phyloP scores from a whole-genome alignment of 345 rosid species.

The Citrus trifoliata region DNA sequence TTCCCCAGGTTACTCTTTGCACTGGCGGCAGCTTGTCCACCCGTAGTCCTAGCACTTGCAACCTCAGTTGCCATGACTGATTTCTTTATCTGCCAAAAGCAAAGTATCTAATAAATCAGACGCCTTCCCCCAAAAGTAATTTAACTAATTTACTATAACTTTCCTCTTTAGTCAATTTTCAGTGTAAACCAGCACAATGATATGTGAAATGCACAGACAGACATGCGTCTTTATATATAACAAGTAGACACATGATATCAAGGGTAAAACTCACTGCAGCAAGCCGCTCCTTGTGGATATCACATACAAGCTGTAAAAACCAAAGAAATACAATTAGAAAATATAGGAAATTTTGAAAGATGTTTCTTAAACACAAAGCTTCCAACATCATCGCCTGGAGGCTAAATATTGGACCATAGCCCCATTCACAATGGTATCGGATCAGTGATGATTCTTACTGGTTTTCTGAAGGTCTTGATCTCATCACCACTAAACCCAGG shows the following conservation, averaged over 20 bases:
- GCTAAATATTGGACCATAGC: background rate
- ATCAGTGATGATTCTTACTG: conserved; percentile 40
- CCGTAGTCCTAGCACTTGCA: conserved; percentile 40
- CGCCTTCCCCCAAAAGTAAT: background rate
- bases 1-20: conserved; percentile 60
- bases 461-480: conserved; percentile 79
- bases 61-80: conserved; percentile 54
- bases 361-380: background rate
- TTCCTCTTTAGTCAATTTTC: background rate
- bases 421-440: background rate
- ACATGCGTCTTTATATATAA: background rate
- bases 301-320: conserved; percentile 61
- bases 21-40: conserved; percentile 51
- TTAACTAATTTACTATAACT: background rate
- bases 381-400: background rate
- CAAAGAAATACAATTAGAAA: background rate
- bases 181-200: conserved; percentile 5
- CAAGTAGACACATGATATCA: conserved; percentile 1
- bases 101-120: background rate
- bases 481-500: conserved; percentile 93
- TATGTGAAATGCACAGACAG: background rate
- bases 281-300: conserved; percentile 86
- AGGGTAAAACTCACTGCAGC: conserved; percentile 55
- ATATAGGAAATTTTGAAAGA: background rate
- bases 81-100: conserved; percentile 64